Base-by-base conservation (phyloP, 1,284 basidiomycete species). In the Ustilago crameri region DNA sequence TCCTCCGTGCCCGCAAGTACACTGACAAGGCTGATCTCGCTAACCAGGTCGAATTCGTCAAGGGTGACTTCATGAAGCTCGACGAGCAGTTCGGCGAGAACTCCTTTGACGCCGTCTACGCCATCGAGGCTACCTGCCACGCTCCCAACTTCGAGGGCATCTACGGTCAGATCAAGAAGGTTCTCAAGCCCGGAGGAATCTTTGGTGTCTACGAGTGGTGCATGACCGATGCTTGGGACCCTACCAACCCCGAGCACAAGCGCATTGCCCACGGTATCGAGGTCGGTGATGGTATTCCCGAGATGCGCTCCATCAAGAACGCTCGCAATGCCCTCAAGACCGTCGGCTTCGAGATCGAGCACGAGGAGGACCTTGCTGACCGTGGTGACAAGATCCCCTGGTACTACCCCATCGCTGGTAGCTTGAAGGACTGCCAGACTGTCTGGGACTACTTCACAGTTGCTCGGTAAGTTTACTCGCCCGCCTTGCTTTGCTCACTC, bases 191-290 rank as follows among this genome's bases (percentile, higher is more conserved):
- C 7, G 95, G 95, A 86, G 95, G 95, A 77, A 87, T 92, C 40
- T 97, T 97, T 84, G 95, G 94, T 83, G 91, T 97, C 43, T 98
- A 98, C 85, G 95, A 98, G 84, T 98, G 95, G 95, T 91, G 90
- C 85, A 97, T 98, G 95, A 98, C 95, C 46, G 95, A 98, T 84
- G 84, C 85, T 10, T 98, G 93, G 91, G 92, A 98, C 84, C 87
- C 92, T 2, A 89, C 90, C 14, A 91, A 88, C 84, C 91, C 94
- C 17, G 85, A 89, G 69, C 95, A 98, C 88, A 95, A 95, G 86
- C 88, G 89, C 59, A 90, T 98, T 67, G 92, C 93, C 18, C 94
- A 97, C 86, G 90, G 83, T 9, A 84, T 84, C 61, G 84, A 87
- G 83, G 75, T 97, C 54, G 95, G 95, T 44, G 94, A 96, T 83